phyloP scores from a whole-genome alignment of 441 rosid genomes.

The Pelargonium fulgidum region DNA sequence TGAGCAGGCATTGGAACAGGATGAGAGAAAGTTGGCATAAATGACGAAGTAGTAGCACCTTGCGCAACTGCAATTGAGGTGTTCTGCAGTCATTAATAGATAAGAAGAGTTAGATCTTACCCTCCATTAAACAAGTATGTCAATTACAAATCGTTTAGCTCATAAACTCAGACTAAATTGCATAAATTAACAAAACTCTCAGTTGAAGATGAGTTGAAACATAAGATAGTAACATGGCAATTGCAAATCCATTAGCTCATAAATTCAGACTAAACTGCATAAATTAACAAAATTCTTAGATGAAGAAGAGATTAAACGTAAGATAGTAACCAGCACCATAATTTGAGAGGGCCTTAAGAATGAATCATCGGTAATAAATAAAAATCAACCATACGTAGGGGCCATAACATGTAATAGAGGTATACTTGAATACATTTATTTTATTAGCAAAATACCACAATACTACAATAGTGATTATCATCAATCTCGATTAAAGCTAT shows the following conservation, averaged over 20 bases:
- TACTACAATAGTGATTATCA: too few relatives aligned
- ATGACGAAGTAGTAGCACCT: conserved; percentile 26
- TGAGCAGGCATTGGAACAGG: conserved; percentile 32
- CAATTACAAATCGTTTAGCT: not conserved
- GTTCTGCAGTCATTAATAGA: conserved; percentile 32
- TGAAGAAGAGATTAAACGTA: not conserved
- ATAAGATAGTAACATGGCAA: not conserved
- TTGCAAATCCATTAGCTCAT: not conserved
- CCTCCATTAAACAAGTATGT: conserved; percentile 4
- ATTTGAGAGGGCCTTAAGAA: not conserved
- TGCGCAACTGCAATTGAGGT: conserved; percentile 29
- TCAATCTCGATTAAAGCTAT: too few relatives aligned
- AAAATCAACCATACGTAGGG: too few relatives aligned
- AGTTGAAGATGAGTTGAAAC: not conserved
- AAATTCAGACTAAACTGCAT: not conserved
- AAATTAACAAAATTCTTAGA: not conserved
- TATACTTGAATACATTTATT: too few relatives aligned
- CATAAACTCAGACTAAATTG: not conserved
- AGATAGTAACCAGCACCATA: not conserved
- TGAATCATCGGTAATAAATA: too few relatives aligned
- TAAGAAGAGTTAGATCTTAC: conserved; percentile 10
- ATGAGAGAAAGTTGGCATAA: conserved; percentile 34
- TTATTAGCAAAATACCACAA: too few relatives aligned
- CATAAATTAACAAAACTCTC: not conserved
- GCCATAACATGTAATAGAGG: too few relatives aligned